Conservation (phyloP, 176 grass and related monocot genomes). For the Alopecurus myosuroides region DNA sequence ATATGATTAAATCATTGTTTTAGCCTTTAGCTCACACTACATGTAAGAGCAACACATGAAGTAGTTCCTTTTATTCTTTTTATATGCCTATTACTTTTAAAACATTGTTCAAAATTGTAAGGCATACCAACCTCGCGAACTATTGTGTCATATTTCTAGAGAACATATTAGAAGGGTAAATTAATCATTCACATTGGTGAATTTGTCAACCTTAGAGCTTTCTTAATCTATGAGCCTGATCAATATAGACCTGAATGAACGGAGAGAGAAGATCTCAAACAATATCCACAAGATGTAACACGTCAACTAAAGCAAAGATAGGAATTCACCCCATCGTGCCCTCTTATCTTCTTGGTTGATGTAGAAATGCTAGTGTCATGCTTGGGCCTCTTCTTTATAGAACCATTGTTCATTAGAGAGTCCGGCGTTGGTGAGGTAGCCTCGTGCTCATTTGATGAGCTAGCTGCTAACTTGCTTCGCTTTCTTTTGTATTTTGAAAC, state of each 20-base stretch:
- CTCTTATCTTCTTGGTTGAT: constrained; percentile 68
- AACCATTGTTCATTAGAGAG: constrained; percentile 31
- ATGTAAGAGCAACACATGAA: constrained; percentile 1
- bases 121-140: not conserved
- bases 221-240: not conserved
- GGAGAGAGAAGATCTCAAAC: constrained; percentile 28
- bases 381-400: constrained; percentile 60
- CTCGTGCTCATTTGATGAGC: constrained; percentile 66
- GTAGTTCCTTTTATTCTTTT: not conserved
- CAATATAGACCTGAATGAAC: not conserved
- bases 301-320: constrained; percentile 20
- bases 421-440: constrained; percentile 43
- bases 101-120: not conserved
- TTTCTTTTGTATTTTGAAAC: constrained; percentile 88
- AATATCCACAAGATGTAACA: constrained; percentile 13
- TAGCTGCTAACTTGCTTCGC: constrained; percentile 53
- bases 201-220: not conserved
- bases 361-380: constrained; percentile 41
- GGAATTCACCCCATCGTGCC: constrained; percentile 82
- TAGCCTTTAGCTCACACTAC: not conserved
- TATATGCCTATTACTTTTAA: not conserved
- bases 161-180: not conserved
- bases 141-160: not conserved
- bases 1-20: constrained; percentile 22
- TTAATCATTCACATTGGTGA: not conserved